Percentiles rank a stretch among this genome's conserved stretches.
Evolutionary conservation across 2,329 filamentous ascomycete species (phyloP).

Genomic region (Massarina eburnea): DNA sequence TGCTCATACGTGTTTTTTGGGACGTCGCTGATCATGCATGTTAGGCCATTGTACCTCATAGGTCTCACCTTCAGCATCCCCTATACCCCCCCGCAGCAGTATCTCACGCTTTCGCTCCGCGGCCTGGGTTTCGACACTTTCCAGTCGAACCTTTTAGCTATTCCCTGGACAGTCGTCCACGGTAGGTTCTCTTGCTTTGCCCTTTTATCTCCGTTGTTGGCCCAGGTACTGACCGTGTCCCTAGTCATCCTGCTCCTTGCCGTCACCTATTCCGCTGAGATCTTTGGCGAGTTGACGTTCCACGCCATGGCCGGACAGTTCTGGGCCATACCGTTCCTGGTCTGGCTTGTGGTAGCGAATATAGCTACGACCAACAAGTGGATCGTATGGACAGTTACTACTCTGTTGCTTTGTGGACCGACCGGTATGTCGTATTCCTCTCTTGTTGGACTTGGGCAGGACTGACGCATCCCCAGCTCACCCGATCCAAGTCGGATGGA

Average conservation of each 20-base stretch:
- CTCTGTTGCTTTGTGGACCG: slow-evolving; percentile 46
- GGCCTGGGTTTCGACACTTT: slow-evolving; percentile 27
- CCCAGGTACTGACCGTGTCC: background rate
- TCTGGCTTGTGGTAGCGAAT: slow-evolving; percentile 29
- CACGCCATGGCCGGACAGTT: slow-evolving; percentile 16
- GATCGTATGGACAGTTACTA: slow-evolving; percentile 54
- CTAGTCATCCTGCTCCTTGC: slow-evolving; percentile 17
- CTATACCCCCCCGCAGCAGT: slow-evolving; percentile 17
- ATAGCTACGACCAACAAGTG: slow-evolving; percentile 45
- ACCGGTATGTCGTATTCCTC: slow-evolving; percentile 49
- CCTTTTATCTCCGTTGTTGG: background rate
- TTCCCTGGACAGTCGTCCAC: slow-evolving; percentile 41
- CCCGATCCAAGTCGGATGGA: slow-evolving; percentile 58
- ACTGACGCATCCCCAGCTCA: slow-evolving; percentile 26
- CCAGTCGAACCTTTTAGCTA: slow-evolving; percentile 62
- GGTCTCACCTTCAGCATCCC: slow-evolving; percentile 24
- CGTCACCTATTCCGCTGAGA: slow-evolving; percentile 20
- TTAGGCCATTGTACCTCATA: slow-evolving; percentile 20
- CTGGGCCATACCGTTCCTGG: slow-evolving; percentile 22
- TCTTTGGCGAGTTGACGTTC: slow-evolving; percentile 16
- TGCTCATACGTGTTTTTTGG: background rate
- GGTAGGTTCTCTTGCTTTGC: slow-evolving; percentile 6
- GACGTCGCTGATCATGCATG: background rate
- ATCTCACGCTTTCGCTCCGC: slow-evolving; percentile 22
- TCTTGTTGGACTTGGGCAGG: background rate